Evolutionary conservation across 495 filamentous ascomycete species (phyloP).

Genomic region (Penicillium riverlandense): DNA sequence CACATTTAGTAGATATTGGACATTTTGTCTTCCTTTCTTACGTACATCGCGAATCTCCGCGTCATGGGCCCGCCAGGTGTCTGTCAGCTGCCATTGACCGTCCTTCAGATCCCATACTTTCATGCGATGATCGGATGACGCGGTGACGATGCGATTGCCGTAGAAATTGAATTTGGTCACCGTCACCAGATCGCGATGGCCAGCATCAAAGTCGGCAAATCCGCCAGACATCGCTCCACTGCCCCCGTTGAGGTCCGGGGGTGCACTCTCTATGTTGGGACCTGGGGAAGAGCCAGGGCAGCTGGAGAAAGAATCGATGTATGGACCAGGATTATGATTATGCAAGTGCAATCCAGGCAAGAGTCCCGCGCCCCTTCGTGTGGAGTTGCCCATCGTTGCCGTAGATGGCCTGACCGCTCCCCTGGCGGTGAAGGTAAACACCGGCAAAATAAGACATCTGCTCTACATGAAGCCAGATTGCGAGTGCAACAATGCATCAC

Average conservation of each 20-base stretch:
- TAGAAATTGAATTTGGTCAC: constrained; percentile 62
- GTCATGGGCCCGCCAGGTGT: constrained; percentile 87
- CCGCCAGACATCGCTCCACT: constrained; percentile 33
- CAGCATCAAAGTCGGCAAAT: constrained; percentile 61
- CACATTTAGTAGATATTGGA: constrained; percentile 5
- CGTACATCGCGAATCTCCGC: constrained; percentile 84
- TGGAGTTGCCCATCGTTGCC: constrained; percentile 12
- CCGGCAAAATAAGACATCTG: constrained; percentile 25
- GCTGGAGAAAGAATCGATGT: too few relatives aligned
- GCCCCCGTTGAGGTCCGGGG: constrained; percentile 14
- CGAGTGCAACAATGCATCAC: constrained; percentile 3
- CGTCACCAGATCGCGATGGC: constrained; percentile 48
- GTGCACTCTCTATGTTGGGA: constrained; percentile 1
- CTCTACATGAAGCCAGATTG: constrained; percentile 27
- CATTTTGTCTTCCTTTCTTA: not conserved
- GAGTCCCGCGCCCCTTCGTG: constrained; percentile 7
- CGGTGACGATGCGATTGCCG: constrained; percentile 84
- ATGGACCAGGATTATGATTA: too few relatives aligned
- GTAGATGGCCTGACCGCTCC: constrained; percentile 16
- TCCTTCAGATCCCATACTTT: constrained; percentile 85
- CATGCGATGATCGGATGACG: constrained; percentile 86
- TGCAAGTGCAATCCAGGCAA: too few relatives aligned
- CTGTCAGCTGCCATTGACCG: constrained; percentile 69
- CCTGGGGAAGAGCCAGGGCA: constrained; percentile 3
- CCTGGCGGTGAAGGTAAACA: constrained; percentile 14